A percentile compares a stretch with the other conserved stretches of the same genome.
Conservation (phyloP, 768 basidiomycete genomes). For the Clavulina sp. region DNA sequence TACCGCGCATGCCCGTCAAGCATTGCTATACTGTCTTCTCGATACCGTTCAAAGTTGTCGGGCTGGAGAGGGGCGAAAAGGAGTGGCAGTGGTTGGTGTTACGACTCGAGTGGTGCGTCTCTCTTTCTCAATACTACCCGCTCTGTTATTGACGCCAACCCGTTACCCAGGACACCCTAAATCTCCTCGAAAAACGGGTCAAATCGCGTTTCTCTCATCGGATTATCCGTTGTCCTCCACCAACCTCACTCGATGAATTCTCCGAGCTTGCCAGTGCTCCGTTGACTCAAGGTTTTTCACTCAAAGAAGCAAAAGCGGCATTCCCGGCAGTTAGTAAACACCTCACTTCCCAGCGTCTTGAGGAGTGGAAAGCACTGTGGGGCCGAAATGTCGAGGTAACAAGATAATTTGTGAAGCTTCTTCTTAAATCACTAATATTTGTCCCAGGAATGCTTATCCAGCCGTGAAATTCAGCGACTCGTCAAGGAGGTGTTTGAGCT, state of each 20-base stretch:
- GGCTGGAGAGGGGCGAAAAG: conserved; percentile 37
- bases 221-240: conserved; percentile 59
- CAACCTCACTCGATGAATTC: conserved; percentile 33
- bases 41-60: conserved; percentile 84
- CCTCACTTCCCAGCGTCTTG: too few species aligned
- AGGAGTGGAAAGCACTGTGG: conserved; percentile 55
- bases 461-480: conserved; percentile 27
- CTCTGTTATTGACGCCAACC: neutral
- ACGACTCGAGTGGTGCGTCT: conserved; percentile 47
- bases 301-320: too few species aligned
- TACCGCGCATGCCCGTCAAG: conserved; percentile 78
- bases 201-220: conserved; percentile 94
- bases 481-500: conserved; percentile 46
- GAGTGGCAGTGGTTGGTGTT: conserved; percentile 71
- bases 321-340: conserved; percentile 14
- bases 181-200: conserved; percentile 85
- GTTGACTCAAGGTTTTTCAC: too few species aligned
- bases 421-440: too few species aligned
- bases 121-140: neutral
- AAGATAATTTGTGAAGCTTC: neutral
- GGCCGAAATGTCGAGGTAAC: conserved; percentile 29
- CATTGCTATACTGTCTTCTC: conserved; percentile 83
- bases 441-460: conserved; percentile 32
- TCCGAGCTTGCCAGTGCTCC: conserved; percentile 29
- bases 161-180: conserved; percentile 46